Evolutionary conservation across 73 alveolate genomes (phyloP).

Genomic region (Paramecium octaurelia): DNA sequence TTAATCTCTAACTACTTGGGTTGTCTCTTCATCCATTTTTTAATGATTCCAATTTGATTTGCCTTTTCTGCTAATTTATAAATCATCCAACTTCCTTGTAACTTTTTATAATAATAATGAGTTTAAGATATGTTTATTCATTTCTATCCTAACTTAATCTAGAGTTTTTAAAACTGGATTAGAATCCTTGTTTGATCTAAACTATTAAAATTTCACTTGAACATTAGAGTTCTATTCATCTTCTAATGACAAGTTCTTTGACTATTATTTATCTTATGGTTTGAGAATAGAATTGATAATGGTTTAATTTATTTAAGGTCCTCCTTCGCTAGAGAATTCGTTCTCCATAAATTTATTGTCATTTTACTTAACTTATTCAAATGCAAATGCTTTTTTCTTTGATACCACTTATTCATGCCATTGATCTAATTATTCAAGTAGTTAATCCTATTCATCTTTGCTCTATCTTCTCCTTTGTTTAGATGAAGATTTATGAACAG

Average conservation of each 20-base stretch:
- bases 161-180: background rate
- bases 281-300: conserved; percentile 4
- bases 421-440: conserved; percentile 39
- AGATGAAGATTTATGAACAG: background rate
- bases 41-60: background rate
- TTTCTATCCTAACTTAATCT: conserved; percentile 45
- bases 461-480: background rate
- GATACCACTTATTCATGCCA: conserved; percentile 23
- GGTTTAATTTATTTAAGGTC: conserved; percentile 24
- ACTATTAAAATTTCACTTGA: conserved; percentile 10
- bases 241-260: background rate
- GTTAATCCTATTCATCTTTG: conserved; percentile 3
- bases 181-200: background rate
- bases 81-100: conserved; percentile 27
- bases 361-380: background rate
- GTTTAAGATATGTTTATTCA: background rate
- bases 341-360: background rate
- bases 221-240: background rate
- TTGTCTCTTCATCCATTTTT: conserved; percentile 51
- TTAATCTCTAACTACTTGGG: conserved; percentile 4
- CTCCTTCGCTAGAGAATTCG: background rate
- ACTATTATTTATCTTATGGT: background rate
- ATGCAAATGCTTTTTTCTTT: conserved; percentile 17
- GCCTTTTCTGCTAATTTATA: background rate
- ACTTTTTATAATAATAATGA: conserved; percentile 19